phyloP scores from a whole-genome alignment of 2,329 filamentous ascomycete genomes.

The Fusarium luffae region DNA sequence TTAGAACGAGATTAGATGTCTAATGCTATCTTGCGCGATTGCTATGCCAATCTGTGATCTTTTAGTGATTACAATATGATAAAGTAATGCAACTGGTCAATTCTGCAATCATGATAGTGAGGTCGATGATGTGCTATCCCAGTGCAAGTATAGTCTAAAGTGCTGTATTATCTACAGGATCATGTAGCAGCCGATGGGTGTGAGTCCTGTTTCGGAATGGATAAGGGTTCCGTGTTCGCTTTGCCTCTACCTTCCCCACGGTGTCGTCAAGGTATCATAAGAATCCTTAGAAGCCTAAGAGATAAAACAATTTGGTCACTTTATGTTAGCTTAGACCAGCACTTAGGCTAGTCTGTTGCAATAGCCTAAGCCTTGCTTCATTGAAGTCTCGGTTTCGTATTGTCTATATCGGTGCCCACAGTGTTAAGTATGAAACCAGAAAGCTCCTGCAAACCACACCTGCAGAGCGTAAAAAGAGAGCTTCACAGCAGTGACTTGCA shows the following conservation, averaged over 20 bases:
- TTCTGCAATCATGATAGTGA: neutral
- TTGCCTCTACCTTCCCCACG: neutral
- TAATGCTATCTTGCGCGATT: slow-evolving; percentile 43
- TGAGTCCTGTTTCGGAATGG: neutral
- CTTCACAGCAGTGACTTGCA: slow-evolving; percentile 96
- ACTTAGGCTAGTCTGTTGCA: neutral
- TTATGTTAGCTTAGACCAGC: neutral
- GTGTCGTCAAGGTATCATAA: neutral
- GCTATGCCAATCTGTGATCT: slow-evolving; percentile 23
- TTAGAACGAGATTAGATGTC: slow-evolving; percentile 44
- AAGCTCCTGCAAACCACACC: slow-evolving; percentile 81
- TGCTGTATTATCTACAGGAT: neutral
- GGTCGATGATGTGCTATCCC: neutral
- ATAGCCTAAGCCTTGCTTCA: too few relatives aligned
- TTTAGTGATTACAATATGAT: neutral
- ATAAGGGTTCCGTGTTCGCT: neutral
- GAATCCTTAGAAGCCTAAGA: neutral
- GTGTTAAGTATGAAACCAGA: slow-evolving; percentile 57
- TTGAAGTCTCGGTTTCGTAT: too few relatives aligned
- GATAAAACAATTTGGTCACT: neutral
- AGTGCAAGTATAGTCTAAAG: neutral
- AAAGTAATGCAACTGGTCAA: neutral
- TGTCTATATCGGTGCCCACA: slow-evolving; percentile 47
- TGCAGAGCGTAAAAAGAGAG: slow-evolving; percentile 85
- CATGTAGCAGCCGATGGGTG: neutral